Evolutionary conservation across 2,329 filamentous ascomycete genomes (phyloP).

Genomic region (Lasiodiplodia gonubiensis): DNA sequence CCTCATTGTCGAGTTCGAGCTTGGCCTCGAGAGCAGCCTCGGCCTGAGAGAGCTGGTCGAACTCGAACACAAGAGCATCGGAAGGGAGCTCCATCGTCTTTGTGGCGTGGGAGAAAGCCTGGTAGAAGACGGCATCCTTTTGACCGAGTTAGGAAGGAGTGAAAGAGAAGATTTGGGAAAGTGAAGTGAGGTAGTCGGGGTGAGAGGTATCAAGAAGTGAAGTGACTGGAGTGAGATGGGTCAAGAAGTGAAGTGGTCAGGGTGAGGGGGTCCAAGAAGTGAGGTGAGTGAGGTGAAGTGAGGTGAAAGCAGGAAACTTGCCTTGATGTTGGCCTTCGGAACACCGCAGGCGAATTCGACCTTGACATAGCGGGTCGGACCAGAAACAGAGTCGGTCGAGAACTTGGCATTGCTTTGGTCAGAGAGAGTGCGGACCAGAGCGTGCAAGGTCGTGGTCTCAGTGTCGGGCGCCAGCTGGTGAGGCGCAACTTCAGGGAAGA

Average conservation of each 20-base stretch:
- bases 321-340: not conserved
- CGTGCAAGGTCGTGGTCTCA: not conserved
- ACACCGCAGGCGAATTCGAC: not conserved
- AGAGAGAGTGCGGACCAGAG: not conserved
- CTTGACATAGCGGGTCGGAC: constrained; percentile 9
- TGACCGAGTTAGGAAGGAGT: not conserved
- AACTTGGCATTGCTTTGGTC: not conserved
- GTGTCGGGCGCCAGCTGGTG: not conserved
- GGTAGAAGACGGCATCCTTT: constrained; percentile 27
- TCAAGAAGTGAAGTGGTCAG: not conserved
- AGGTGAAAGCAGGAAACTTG: not conserved
- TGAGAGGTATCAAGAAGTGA: not conserved
- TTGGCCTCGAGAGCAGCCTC: constrained; percentile 36
- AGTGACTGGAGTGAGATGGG: not conserved
- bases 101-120: constrained; percentile 14
- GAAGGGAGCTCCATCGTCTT: not conserved
- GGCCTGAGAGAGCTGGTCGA: constrained; percentile 48
- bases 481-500: not conserved
- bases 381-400: not conserved
- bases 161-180: constrained; percentile 28
- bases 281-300: constrained; percentile 1
- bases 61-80: constrained; percentile 38
- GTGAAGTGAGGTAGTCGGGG: not conserved
- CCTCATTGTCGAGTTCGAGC: constrained; percentile 17
- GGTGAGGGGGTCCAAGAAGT: constrained; percentile 22